phyloP scores from a whole-genome alignment of 2,329 filamentous ascomycete genomes.

The Trichoderma sp. region DNA sequence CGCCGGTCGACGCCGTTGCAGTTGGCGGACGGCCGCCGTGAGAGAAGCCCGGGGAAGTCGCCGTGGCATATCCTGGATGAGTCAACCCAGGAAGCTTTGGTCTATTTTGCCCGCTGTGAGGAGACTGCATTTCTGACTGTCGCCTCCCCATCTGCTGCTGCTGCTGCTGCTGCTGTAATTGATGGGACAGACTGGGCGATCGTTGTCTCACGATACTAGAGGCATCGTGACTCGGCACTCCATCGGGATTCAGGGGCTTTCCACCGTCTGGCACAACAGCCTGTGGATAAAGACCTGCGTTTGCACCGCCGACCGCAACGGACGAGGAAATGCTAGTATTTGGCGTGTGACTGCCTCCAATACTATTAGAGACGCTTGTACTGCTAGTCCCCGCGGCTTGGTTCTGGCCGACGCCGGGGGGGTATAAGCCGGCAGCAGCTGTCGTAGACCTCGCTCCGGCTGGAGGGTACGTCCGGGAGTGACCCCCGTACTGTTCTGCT shows the following conservation, averaged over 20 bases:
- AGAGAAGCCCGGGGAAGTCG: slow-evolving; percentile 36
- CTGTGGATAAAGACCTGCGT: slow-evolving; percentile 67
- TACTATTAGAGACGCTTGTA: slow-evolving; percentile 49
- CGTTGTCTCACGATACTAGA: slow-evolving; percentile 56
- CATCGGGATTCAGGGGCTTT: slow-evolving; percentile 75
- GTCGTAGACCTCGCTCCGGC: slow-evolving; percentile 53
- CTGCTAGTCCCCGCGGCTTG: slow-evolving; percentile 55
- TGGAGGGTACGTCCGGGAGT: slow-evolving; percentile 79
- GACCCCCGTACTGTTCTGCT: slow-evolving; percentile 55
- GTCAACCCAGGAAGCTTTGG: slow-evolving; percentile 43
- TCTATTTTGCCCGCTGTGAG: slow-evolving; percentile 49
- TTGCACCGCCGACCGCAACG: slow-evolving; percentile 48
- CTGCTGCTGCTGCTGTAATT: slow-evolving; percentile 63
- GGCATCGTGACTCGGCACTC: slow-evolving; percentile 55
- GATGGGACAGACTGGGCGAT: slow-evolving; percentile 67
- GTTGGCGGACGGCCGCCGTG: slow-evolving; percentile 46
- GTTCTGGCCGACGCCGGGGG: slow-evolving; percentile 60
- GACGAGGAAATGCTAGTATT: slow-evolving; percentile 52
- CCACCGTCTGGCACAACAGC: slow-evolving; percentile 81
- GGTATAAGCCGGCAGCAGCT: slow-evolving; percentile 58
- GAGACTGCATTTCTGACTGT: slow-evolving; percentile 56
- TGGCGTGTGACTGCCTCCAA: slow-evolving; percentile 47
- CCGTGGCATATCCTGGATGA: slow-evolving; percentile 40
- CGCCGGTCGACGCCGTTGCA: slow-evolving; percentile 55
- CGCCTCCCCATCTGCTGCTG: slow-evolving; percentile 61